Evolutionary conservation across 2,329 filamentous ascomycete genomes (phyloP).

Genomic region (Scedosporium minutisporum): DNA sequence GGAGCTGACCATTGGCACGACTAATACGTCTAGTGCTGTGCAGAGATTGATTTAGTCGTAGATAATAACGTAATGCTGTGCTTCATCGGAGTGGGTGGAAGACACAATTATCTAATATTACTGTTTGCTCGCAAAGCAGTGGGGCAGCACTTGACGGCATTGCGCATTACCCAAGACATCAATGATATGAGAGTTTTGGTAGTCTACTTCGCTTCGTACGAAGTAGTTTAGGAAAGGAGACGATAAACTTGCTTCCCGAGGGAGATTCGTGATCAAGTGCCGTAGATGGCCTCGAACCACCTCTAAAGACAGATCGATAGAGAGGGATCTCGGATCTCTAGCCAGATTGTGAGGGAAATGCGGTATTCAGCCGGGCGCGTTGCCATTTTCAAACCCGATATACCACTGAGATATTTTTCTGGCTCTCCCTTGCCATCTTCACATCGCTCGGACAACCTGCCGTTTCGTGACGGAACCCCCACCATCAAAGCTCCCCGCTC

Average conservation of each 20-base stretch:
- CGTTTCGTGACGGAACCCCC: background rate
- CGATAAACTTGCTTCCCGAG: too few species aligned
- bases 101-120: background rate
- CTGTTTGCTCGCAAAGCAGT: background rate
- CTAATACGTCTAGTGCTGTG: background rate
- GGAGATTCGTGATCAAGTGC: background rate
- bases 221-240: too few species aligned
- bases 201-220: background rate
- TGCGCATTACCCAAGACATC: background rate
- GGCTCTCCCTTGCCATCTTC: background rate
- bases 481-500: constrained; percentile 1
- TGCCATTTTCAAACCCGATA: background rate
- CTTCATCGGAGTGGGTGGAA: background rate
- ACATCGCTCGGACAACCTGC: background rate
- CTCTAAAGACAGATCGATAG: too few species aligned
- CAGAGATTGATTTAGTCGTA: background rate
- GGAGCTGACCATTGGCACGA: background rate
- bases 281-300: too few species aligned
- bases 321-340: too few species aligned
- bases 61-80: constrained; percentile 1
- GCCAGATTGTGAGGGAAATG: background rate
- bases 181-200: background rate
- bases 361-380: background rate
- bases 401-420: background rate
- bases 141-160: background rate